Evolutionary conservation across 2,329 filamentous ascomycete species (phyloP).

Genomic region (Calcarisporium arbuscula): DNA sequence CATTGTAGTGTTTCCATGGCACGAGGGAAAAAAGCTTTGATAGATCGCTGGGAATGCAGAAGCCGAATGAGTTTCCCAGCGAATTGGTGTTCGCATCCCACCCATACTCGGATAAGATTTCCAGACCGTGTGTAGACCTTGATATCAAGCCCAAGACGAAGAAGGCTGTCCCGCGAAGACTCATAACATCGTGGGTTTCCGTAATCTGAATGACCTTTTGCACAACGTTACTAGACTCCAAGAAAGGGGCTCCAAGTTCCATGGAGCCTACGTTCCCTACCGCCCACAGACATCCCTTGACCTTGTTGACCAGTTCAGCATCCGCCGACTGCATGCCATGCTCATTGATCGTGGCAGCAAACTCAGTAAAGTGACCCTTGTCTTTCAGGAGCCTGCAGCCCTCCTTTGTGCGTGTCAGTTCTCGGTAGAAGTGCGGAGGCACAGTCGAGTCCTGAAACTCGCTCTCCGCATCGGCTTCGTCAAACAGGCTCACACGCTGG

Average conservation of each 20-base stretch:
- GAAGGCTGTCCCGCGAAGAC: conserved; percentile 88
- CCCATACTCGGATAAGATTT: conserved; percentile 81
- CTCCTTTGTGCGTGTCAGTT: conserved; percentile 86
- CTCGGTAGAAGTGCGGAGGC: conserved; percentile 96
- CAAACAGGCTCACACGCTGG: conserved; percentile 52
- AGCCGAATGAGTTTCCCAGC: conserved; percentile 75
- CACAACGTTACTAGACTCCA: conserved; percentile 86
- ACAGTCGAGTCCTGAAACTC: conserved; percentile 61
- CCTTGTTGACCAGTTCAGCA: conserved; percentile 77
- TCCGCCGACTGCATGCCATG: conserved; percentile 82
- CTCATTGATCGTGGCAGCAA: conserved; percentile 80
- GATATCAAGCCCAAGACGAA: conserved; percentile 93
- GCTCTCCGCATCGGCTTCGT: conserved; percentile 48
- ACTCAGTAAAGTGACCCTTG: conserved; percentile 95
- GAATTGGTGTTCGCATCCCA: conserved; percentile 90
- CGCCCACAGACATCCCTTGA: conserved; percentile 96
- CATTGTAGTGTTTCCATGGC: conserved; percentile 50
- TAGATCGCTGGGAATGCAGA: conserved; percentile 78
- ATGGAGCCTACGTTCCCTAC: conserved; percentile 97
- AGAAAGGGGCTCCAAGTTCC: conserved; percentile 90
- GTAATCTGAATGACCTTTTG: conserved; percentile 83
- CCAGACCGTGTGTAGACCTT: conserved; percentile 82
- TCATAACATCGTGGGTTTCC: conserved; percentile 82
- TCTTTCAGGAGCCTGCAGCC: conserved; percentile 84
- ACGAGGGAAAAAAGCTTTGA: conserved; percentile 68